phyloP scores from a whole-genome alignment of 495 filamentous ascomycete genomes.

The Aspergillus mulundensis region DNA sequence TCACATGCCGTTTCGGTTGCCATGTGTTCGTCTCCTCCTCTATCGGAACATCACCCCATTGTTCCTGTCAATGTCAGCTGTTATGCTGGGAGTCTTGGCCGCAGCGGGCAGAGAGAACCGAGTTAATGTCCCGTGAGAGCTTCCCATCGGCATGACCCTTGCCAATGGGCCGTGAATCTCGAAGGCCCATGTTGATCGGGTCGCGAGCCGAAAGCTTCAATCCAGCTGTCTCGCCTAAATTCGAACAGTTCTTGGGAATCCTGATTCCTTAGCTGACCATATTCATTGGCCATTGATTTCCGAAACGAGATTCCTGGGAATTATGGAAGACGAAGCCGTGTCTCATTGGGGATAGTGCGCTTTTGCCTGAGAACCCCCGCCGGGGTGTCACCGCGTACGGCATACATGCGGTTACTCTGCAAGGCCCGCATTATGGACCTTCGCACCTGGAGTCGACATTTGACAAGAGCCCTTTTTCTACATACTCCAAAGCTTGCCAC shows the following conservation, averaged over 20 bases:
- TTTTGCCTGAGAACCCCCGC: neutral
- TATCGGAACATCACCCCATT: too few relatives aligned
- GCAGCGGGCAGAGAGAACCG: too few relatives aligned
- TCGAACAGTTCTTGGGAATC: neutral
- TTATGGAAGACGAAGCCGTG: slow-evolving; percentile 2
- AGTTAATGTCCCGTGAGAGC: neutral
- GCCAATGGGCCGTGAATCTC: neutral
- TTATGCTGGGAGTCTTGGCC: too few relatives aligned
- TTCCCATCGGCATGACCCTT: neutral
- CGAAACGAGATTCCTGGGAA: neutral
- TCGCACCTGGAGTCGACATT: too few relatives aligned
- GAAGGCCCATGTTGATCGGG: neutral
- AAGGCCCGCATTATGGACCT: neutral
- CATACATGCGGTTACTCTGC: neutral
- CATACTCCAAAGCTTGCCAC: neutral
- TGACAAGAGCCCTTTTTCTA: too few relatives aligned
- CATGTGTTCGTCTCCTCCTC: too few relatives aligned
- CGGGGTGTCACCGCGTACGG: neutral
- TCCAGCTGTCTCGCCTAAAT: slow-evolving; percentile 8
- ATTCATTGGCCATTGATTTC: slow-evolving; percentile 4
- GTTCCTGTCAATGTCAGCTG: too few relatives aligned
- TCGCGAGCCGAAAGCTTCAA: slow-evolving; percentile 2
- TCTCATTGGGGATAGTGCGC: slow-evolving; percentile 1
- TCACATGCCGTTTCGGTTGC: too few relatives aligned
- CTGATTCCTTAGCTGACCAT: neutral